Base-by-base conservation (phyloP, 345 rosid genomes). In the Moringa oleifera region DNA sequence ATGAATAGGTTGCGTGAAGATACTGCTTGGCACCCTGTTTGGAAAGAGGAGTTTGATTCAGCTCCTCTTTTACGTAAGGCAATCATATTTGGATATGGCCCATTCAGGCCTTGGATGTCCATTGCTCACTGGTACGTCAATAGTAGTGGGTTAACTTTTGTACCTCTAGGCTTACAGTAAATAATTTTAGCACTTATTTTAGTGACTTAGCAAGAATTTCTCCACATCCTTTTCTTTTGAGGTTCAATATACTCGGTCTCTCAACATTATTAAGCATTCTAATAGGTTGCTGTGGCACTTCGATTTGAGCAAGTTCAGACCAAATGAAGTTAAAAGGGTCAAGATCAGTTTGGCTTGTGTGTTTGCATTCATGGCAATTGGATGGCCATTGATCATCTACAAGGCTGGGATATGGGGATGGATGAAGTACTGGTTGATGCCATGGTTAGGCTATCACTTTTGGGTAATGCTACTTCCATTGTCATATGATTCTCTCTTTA, bases 91-190 rank as follows among this genome's bases (percentile, higher is more conserved):
- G 98, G 90, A 59, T 90, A 90, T 67, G 98, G 97, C 16, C 97
- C 97, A n/a, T 72, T 90, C 61, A 76, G 97, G 58, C 88, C 98
- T 63, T 93, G 89, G 98, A 83, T 93, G 90, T 93, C 98, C 59
- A 86, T 93, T 73, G 96, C 77, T 82, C 97, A 90, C 63, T 90
- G 97, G 98, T 90, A 77, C 28, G 62, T n/a, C 9, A 60, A 41
- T 19, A 20, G 70, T 49, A 25, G 55, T 56, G 19, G 52, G 37
- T 45, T 28, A 23, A 33, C 17, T 33, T 8, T 33, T 63, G 22
- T 20, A 25, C 21, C 8, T 18, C 20, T 6, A 57, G n/a, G 20
- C 4, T 19, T 51, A 51, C 56, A 41, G 47, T 41, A 41, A 28
- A 28, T 28, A 2, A 28, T 2, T 28, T 28, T 28, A 8, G 33